Base-by-base conservation (phyloP, 768 basidiomycete genomes). In the Naematelia encephala region DNA sequence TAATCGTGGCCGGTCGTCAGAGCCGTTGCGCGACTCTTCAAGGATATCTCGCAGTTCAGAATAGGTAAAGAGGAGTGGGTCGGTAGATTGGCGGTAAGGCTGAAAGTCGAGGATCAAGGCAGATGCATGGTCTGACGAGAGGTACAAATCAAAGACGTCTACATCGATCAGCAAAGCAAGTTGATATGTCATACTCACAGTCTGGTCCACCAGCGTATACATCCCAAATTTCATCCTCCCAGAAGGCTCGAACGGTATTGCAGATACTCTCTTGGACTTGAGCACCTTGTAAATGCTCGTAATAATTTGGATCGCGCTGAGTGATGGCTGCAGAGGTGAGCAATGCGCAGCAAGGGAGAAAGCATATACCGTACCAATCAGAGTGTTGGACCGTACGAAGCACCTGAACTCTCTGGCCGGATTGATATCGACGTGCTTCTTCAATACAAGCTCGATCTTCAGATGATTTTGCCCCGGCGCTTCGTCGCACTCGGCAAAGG, bases 31-130 rank as follows among this genome's bases (percentile, higher is more conserved):
- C 44, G 56, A 63, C 14, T 47, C 29, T 13, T 53, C 45, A 4
- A 61, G 42, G 28, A 72, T 56, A 5, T 86, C 77, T 34, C 79
- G 77, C 0, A 97, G 83, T 25, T 91, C 87, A 47, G 86, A 82
- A 71, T 90, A 97, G 1, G 83, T 83, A 78, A 94, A 97, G 16
- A 96, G 80, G 0, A 94, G 82, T 0, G 91, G 75, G 67, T 97
- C 92, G n/a, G 94, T 96, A 34, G 84, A 85, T 3, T 85, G 83
- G 11, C 86, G 83, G 69, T 87, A 96, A 0, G 91, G 90, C 64
- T 91, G 91, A 78, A 97, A 91, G 74, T 97, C 94, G 69, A 98
- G 74, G 65, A 98, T 81, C 76, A 91, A 88, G 14, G 85, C 89
- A 11, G 84, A 82, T 1, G 82, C 76, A 30, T 90, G 81, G 73